Conservation (phyloP, 805 yeast genomes). For the Candida arabinofermentans region DNA sequence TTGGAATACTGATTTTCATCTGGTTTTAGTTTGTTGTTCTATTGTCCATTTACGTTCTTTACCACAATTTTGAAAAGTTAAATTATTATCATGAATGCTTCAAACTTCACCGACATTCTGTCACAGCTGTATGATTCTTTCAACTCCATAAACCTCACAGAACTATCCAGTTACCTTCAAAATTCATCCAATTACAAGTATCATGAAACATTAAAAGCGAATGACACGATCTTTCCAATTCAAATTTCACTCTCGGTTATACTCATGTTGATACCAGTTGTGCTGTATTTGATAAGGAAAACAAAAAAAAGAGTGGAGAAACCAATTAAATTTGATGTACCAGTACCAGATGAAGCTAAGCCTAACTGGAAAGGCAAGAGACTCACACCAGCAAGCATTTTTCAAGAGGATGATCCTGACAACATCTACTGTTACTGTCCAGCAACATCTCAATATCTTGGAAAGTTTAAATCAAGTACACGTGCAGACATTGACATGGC, state of each 20-base stretch:
- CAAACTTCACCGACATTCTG: slow-evolving; percentile 19
- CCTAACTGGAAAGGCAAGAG: slow-evolving; percentile 93
- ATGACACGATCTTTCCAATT: slow-evolving; percentile 21
- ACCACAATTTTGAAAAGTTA: not conserved
- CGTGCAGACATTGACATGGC: slow-evolving; percentile 66
- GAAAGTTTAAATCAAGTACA: slow-evolving; percentile 62
- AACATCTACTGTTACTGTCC: slow-evolving; percentile 88
- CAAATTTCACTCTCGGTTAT: slow-evolving; percentile 29
- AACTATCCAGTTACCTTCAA: slow-evolving; percentile 10
- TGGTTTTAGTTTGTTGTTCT: no score
- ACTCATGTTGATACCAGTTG: slow-evolving; percentile 21
- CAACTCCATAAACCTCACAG: slow-evolving; percentile 18
- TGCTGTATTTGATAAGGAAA: slow-evolving; percentile 20
- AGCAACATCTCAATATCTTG: slow-evolving; percentile 89
- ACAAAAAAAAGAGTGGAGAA: slow-evolving; percentile 25
- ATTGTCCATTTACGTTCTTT: not conserved
- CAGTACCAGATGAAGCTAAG: slow-evolving; percentile 71
- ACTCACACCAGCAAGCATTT: slow-evolving; percentile 57
- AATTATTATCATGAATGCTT: slow-evolving; percentile 12
- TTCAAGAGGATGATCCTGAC: slow-evolving; percentile 57
- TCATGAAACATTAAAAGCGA: slow-evolving; percentile 7
- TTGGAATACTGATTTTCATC: no score
- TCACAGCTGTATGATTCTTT: slow-evolving; percentile 22
- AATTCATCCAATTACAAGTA: slow-evolving; percentile 12
- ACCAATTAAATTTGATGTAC: slow-evolving; percentile 45